Evolutionary conservation across 2,329 filamentous ascomycete genomes (phyloP).

Genomic region (Cytospora piceae): DNA sequence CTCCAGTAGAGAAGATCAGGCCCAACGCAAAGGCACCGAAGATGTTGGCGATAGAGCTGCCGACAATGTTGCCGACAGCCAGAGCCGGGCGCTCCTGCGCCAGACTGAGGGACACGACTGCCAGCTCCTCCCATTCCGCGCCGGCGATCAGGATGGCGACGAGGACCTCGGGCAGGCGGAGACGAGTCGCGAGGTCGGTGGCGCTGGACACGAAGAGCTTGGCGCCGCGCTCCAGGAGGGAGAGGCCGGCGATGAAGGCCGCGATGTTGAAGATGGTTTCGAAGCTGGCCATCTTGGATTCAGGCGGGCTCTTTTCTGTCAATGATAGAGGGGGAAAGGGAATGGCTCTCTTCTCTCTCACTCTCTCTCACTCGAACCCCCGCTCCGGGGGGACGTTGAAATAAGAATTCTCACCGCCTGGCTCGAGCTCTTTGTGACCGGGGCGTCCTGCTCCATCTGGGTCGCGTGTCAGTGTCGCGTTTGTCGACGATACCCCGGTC

Average conservation of each 20-base stretch:
- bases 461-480: slow-evolving; percentile 25
- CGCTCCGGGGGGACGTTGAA: not conserved
- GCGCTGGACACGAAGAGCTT: slow-evolving; percentile 58
- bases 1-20: slow-evolving; percentile 45
- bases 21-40: slow-evolving; percentile 59
- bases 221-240: slow-evolving; percentile 55
- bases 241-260: slow-evolving; percentile 49
- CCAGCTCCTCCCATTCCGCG: slow-evolving; percentile 60
- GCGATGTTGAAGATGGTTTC: slow-evolving; percentile 43
- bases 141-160: slow-evolving; percentile 57
- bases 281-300: slow-evolving; percentile 14
- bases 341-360: slow-evolving; percentile 1
- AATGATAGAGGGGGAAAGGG: not conserved
- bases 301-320: not conserved
- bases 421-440: slow-evolving; percentile 15
- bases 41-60: slow-evolving; percentile 59
- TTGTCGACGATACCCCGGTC: slow-evolving; percentile 19
- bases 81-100: slow-evolving; percentile 50
- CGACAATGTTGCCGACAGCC: slow-evolving; percentile 58
- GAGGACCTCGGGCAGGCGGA: slow-evolving; percentile 50
- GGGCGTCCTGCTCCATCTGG: slow-evolving; percentile 19
- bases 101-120: slow-evolving; percentile 53
- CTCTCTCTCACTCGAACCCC: slow-evolving; percentile 2
- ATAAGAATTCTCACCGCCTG: slow-evolving; percentile 26
- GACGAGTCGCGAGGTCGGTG: slow-evolving; percentile 48